These are phyloP conservation scores for Stentor roeselii DNA, from an alignment of 73 alveolate genomes.

Conservation along the genomic window DNA sequence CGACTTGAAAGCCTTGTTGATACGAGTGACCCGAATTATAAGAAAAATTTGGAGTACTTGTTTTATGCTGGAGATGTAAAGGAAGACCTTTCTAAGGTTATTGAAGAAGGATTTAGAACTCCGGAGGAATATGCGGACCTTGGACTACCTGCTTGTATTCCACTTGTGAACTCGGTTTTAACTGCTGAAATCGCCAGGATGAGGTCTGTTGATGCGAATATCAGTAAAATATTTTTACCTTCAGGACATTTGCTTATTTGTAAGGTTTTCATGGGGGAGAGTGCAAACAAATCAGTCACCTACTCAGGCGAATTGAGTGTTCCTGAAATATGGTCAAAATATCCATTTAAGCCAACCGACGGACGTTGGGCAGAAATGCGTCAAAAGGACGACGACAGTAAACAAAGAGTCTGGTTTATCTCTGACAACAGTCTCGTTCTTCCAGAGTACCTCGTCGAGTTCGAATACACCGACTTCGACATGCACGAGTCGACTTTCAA, in stretches of 20 bases:
- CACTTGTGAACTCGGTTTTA: conserved; percentile 67
- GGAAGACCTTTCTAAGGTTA: conserved; percentile 64
- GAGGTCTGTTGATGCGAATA: conserved; percentile 34
- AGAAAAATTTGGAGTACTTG: conserved; percentile 69
- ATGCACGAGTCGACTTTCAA: background rate
- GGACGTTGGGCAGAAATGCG: conserved; percentile 49
- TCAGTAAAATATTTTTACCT: conserved; percentile 61
- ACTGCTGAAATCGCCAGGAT: conserved; percentile 77
- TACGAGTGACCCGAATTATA: conserved; percentile 59
- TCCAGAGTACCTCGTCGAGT: conserved; percentile 87
- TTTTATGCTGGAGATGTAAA: conserved; percentile 81
- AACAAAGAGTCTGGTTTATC: conserved; percentile 76
- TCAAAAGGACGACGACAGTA: conserved; percentile 60
- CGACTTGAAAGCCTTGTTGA: conserved; percentile 66
- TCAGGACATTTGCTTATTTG: conserved; percentile 70
- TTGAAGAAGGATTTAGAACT: conserved; percentile 82
- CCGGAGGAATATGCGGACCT: conserved; percentile 51
- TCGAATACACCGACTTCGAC: conserved; percentile 52
- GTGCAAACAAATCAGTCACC: conserved; percentile 54
- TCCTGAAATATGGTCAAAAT: conserved; percentile 50
- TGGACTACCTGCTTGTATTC: conserved; percentile 58
- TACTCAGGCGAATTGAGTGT: conserved; percentile 52
- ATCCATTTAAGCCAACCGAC: conserved; percentile 51
- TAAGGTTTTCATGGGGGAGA: conserved; percentile 66
- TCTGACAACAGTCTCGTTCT: conserved; percentile 71